Evolutionary conservation across 1,284 basidiomycete species (phyloP).

Genomic region (Inonotus obliquus): DNA sequence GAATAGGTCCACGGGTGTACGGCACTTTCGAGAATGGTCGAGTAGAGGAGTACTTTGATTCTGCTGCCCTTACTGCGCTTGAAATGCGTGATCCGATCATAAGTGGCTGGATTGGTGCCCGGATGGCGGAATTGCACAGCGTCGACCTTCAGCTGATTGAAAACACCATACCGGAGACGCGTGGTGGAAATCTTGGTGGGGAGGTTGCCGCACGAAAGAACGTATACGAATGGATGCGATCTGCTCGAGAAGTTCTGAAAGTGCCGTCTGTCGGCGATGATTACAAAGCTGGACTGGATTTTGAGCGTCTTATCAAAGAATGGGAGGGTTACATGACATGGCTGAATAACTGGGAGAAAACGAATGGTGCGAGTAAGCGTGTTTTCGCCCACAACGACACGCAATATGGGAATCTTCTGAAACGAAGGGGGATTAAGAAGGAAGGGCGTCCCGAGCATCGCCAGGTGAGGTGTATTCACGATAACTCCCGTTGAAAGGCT

Average conservation of each 20-base stretch:
- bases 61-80: conserved; percentile 67
- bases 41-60: conserved; percentile 90
- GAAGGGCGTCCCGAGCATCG: conserved; percentile 57
- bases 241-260: conserved; percentile 61
- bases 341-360: conserved; percentile 57
- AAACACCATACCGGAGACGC: conserved; percentile 33
- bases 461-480: conserved; percentile 43
- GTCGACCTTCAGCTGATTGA: conserved; percentile 77
- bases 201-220: conserved; percentile 59
- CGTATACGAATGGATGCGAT: conserved; percentile 56
- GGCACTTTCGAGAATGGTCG: conserved; percentile 93
- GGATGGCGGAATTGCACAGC: conserved; percentile 91
- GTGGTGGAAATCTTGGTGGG: conserved; percentile 45
- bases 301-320: conserved; percentile 56
- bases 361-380: conserved; percentile 49
- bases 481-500: neutral
- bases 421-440: conserved; percentile 55
- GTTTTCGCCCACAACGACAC: conserved; percentile 90
- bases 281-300: conserved; percentile 47
- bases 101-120: conserved; percentile 79
- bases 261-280: conserved; percentile 42
- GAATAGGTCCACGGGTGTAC: conserved; percentile 86
- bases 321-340: conserved; percentile 70
- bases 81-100: conserved; percentile 74
- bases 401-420: conserved; percentile 90